Base-by-base conservation (phyloP, 306 rosid species). In the Herpetospermum pedunculosum region DNA sequence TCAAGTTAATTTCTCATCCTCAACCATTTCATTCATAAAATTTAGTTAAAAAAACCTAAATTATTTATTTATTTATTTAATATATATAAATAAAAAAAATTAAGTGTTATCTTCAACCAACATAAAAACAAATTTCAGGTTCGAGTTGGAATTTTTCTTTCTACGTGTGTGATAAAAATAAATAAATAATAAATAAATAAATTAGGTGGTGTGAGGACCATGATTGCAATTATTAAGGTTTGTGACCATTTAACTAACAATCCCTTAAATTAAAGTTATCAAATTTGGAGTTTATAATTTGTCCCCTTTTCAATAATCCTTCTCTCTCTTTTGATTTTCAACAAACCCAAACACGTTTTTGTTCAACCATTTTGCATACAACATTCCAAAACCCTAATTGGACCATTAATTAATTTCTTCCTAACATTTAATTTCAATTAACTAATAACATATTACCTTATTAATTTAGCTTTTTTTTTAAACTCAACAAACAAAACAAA, bases 251-350 rank as follows among this genome's bases (percentile, higher is more conserved):
- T 62, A 62, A 62, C 69, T 34, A 34, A 62, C 44, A 14, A 6
- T 32, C 35, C 18, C 69, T n/a, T 30, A n/a, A n/a, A n/a, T 29
- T 16, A 62, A 62, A 62, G 44, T 62, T 8, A 34, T 60, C 43
- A 30, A 16, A 34, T 62, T 62, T 62, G 69, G 69, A 62, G 69
- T 62, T 62, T 62, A 15, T 62, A 62, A 62, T 62, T 59, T 34
- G 46, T 62, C 44, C 69, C 69, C 7, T 62, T 62, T 62, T 34
- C 21, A 30, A 5, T 13, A 4, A 11, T 29, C 30, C 67, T 28
- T 59, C 67, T 28, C 67, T 59, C 21, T 59, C 38, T 26, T 44
- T 48, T 48, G 23, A 18, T 60, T 60, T 60, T 60, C 11, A 19
- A 50, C 23, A 6, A 40, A 28, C 38, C 63, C 67, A 13, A 58